phyloP scores from a whole-genome alignment of 192 early-diverging fungal species.

The Linnemannia hyalina region DNA sequence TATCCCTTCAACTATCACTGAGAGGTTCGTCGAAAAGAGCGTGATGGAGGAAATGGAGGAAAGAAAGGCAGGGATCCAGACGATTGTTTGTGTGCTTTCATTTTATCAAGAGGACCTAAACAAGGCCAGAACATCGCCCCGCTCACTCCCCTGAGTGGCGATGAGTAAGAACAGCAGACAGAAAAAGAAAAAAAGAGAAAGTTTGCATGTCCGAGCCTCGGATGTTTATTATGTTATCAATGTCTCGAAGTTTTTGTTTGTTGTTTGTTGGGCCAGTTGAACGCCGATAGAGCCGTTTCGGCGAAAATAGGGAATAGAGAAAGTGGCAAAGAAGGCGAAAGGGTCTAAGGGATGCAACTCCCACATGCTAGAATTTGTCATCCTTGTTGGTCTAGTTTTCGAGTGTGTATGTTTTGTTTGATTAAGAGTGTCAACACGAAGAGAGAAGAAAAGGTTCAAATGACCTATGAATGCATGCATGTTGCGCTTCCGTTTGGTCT shows the following conservation, averaged over 20 bases:
- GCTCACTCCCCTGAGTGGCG: no score
- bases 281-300: background rate
- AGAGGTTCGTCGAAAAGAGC: background rate
- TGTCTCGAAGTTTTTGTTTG: background rate
- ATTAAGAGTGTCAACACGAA: background rate
- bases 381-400: background rate
- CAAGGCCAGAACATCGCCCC: background rate
- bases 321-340: background rate
- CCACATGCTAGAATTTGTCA: conserved; percentile 9
- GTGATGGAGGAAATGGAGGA: background rate
- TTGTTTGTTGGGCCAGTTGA: background rate
- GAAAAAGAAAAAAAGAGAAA: background rate
- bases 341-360: background rate
- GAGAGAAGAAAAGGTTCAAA: background rate
- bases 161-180: background rate
- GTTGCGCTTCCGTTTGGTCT: background rate
- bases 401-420: background rate
- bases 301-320: background rate
- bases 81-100: background rate
- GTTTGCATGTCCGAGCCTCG: background rate
- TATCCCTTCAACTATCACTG: background rate
- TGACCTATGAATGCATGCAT: background rate
- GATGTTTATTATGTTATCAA: background rate
- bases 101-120: background rate
- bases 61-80: background rate